Evolutionary conservation across 352 stramenopile species (phyloP), one percentile per base, ranked within the genome.

Genomic region (Phytophthora ramorum): DNA sequence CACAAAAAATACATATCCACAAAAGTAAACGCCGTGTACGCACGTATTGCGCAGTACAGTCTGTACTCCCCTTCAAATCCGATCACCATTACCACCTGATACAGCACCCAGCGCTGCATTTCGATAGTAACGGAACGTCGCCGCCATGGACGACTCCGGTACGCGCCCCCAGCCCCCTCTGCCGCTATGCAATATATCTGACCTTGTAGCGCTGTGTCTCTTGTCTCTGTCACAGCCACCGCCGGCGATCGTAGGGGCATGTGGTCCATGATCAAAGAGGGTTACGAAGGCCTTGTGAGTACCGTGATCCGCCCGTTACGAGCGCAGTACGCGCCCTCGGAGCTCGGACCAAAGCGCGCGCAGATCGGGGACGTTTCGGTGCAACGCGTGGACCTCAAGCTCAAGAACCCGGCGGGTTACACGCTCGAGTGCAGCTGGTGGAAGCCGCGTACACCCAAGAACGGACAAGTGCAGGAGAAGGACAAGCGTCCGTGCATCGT

Each of bases 371-470:
- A 83, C 44, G 71, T 89, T 3, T 73, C 82, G n/a, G 84, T 87
- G 28, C 73, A 90, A 16, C 85, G 87, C 20, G 56, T 84, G 20
- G 87, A 95, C 51, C 30, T 95, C 6, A 76, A 87, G 62, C 85
- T 95, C 34, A 89, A 89, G 73, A 94, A 94, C 35, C 65, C 73
- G 17, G 85, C 74, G 10, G 85, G 85, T 4, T 87, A 85, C 47
- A 89, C 84, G 19, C 77, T 94, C 72, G 82, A 95, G 58, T 95
- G 87, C 73, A 95, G 87, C 61, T 95, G 87, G 87, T 95, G 87
- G 87, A 92, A 92, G 67, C 78, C 81, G 6, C 78, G 78, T 22
- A 65, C 59, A 41, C 9, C 45, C 22, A 53, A 65, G 10, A 51
- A 32, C 16, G 58, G 19, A 12, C 22, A 58, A 19, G 20, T 28